Evolutionary conservation across 2,329 filamentous ascomycete genomes (phyloP).

Genomic region (Zasmidium citrigriseum): DNA sequence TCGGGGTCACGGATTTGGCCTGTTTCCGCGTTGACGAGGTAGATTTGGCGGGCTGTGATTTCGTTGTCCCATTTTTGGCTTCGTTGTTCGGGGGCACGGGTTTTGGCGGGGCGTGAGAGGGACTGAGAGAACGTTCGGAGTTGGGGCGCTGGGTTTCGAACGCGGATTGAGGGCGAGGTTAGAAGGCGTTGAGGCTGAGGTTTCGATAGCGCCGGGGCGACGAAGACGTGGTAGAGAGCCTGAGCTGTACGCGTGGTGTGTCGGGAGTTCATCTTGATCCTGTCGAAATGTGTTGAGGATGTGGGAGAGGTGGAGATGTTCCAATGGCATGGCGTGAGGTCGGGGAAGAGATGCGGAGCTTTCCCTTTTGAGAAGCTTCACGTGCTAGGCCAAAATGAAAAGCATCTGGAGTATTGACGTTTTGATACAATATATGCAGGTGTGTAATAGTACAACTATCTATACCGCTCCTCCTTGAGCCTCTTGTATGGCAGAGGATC

Average conservation of each 20-base stretch:
- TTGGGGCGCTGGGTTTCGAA: background rate
- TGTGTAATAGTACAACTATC: conserved; percentile 32
- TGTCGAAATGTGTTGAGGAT: background rate
- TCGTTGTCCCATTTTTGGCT: conserved; percentile 49
- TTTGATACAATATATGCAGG: conserved; percentile 1
- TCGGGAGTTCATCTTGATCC: conserved; percentile 16
- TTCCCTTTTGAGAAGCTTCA: background rate
- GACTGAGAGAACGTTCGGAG: conserved; percentile 31
- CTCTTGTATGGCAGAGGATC: conserved; percentile 67
- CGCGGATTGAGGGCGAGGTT: conserved; percentile 26
- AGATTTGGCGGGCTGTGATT: conserved; percentile 48
- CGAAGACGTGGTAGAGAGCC: conserved; percentile 48
- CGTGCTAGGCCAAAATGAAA: background rate
- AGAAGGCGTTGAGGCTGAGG: conserved; percentile 18
- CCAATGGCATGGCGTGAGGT: background rate
- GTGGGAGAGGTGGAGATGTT: background rate
- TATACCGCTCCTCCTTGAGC: conserved; percentile 50
- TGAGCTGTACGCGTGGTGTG: conserved; percentile 25
- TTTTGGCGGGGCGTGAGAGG: conserved; percentile 29
- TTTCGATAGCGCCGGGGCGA: conserved; percentile 36
- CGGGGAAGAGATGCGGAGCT: background rate
- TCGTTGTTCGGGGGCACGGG: conserved; percentile 40
- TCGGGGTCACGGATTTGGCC: conserved; percentile 36
- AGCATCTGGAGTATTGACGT: background rate
- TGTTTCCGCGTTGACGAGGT: conserved; percentile 43